Evolutionary conservation across 352 stramenopile species (phyloP), one percentile per base, ranked within the genome.

Genomic region (Phytophthora hibernalis): DNA sequence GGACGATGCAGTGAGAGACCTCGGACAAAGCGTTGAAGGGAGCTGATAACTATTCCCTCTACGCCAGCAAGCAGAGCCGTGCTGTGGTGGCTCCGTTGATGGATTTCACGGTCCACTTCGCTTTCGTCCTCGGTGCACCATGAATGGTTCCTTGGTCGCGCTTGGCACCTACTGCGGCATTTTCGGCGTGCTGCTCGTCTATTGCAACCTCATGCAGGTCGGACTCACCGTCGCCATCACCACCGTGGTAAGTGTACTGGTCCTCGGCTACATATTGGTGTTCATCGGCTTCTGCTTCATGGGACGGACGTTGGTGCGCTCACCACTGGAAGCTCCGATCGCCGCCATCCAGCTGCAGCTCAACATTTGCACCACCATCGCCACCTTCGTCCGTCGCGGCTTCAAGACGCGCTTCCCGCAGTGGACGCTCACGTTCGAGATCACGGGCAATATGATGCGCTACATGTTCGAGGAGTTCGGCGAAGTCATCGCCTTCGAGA

Each of bases 391-490:
- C 2, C n/a, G 63, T 22, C 63, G 63, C 24, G 50, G 63, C 15
- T 62, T 61, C 56, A 66, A 65, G 37, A 49, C 61, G 2, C 45
- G 37, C 8, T 72, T 68, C 30, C 64, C 64, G 3, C 35, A 72
- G 24, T 72, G 64, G 64, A 72, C 64, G 12, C 45, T 72, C 24
- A 63, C 57, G 13, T 68, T 72, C 18, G 64, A 72, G 57, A 63
- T 68, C 56, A 68, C 64, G 6, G n/a, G 42, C 33, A 68, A 61
- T 43, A 63, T 68, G 56, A 63, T 67, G 50, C 64, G 64, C 50
- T 67, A 59, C 40, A 68, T 68, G 57, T 72, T 72, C 15, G 57
- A 72, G 51, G 64, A 72, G 51, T 72, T 68, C 37, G 64, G 64
- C 3, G 43, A 72, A 31, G 21, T 68, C 35, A 63, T 72, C 64